These are phyloP conservation scores for Arachis monticola DNA, from an alignment of 331 rosid genomes.

Conservation along the genomic window DNA sequence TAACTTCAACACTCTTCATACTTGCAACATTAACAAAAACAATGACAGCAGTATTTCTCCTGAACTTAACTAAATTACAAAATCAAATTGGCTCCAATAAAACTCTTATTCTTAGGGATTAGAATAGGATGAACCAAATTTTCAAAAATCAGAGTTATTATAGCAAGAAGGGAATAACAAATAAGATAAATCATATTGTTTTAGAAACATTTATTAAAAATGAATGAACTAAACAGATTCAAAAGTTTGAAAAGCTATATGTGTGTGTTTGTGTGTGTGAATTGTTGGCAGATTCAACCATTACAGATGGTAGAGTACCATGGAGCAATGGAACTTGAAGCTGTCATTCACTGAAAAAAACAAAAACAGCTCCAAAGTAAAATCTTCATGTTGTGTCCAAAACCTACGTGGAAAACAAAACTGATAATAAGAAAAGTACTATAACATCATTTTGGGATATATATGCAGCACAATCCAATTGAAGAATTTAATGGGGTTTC, in stretches of 20 bases:
- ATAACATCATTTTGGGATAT: constrained; percentile 7
- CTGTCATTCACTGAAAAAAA: constrained; percentile 30
- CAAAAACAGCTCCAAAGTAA: neutral
- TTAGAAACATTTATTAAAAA: constrained; percentile 1
- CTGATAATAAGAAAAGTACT: constrained; percentile 4
- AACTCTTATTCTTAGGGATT: neutral
- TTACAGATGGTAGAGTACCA: constrained; percentile 33
- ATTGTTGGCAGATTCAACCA: constrained; percentile 36
- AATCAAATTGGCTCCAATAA: neutral
- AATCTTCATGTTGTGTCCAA: neutral
- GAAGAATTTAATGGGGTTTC: constrained; percentile 13
- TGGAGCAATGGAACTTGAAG: constrained; percentile 32
- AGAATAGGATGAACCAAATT: no score
- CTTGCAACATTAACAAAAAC: neutral
- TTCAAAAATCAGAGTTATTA: no score
- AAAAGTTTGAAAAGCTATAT: neutral
- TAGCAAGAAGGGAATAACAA: neutral
- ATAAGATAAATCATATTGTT: neutral
- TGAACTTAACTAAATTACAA: neutral
- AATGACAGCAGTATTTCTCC: constrained; percentile 15
- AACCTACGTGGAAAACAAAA: constrained; percentile 9
- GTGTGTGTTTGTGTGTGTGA: neutral
- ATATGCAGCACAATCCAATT: neutral
- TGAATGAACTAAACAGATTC: neutral
- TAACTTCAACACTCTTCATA: no score